phyloP scores from a whole-genome alignment of 192 early-diverging fungal genomes.

The Chytriomyces sp. region DNA sequence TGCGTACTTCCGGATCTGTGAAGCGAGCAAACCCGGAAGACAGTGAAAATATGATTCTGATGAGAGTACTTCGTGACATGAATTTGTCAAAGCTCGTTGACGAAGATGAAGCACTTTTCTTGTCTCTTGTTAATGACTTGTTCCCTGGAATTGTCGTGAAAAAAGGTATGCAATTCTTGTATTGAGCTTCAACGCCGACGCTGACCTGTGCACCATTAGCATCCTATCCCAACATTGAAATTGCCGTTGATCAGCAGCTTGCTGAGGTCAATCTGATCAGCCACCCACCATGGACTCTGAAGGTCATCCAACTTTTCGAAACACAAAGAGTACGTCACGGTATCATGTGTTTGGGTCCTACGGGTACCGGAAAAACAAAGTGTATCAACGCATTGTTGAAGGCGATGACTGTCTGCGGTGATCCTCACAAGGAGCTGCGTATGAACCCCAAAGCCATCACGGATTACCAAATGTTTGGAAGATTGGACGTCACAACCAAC shows the following conservation, averaged over 20 bases:
- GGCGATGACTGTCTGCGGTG: constrained; percentile 67
- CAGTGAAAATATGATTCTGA: constrained; percentile 66
- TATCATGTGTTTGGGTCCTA: constrained; percentile 71
- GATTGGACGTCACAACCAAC: constrained; percentile 69
- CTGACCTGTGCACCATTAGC: not conserved
- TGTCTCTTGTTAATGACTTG: constrained; percentile 65
- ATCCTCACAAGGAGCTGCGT: constrained; percentile 67
- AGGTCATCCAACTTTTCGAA: constrained; percentile 71
- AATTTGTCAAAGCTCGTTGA: constrained; percentile 72
- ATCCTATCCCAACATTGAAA: constrained; percentile 60
- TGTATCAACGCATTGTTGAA: constrained; percentile 65
- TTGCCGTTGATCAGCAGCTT: constrained; percentile 66
- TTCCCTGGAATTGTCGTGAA: constrained; percentile 67
- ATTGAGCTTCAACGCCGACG: not conserved
- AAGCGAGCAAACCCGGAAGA: constrained; percentile 68
- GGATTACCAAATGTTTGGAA: constrained; percentile 72
- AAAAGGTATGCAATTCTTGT: constrained; percentile 39
- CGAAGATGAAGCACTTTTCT: constrained; percentile 67
- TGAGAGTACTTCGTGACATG: constrained; percentile 71
- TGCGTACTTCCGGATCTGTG: constrained; percentile 67
- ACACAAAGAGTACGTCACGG: constrained; percentile 66
- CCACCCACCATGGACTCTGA: constrained; percentile 70
- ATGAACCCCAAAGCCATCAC: constrained; percentile 75
- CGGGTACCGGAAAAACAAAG: constrained; percentile 65
- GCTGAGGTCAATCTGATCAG: constrained; percentile 62